Base-by-base conservation (phyloP, 176 grass and related monocot species). In the Neostapfia colusana region DNA sequence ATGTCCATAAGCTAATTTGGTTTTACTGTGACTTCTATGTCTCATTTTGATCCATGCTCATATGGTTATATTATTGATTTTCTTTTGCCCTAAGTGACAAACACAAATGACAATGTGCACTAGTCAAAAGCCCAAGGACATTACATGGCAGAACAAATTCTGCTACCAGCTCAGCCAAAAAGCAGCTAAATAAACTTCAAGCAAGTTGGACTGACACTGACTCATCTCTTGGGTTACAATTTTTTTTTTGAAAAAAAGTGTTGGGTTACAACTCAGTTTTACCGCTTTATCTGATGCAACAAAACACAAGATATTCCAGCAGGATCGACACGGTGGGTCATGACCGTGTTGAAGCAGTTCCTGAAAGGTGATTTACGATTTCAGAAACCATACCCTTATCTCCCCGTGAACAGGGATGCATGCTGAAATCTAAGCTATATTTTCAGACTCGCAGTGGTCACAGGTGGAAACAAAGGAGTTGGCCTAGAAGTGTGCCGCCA, bases 381-480 rank as follows among this genome's bases (percentile, higher is more conserved):
- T 35, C 8, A 9, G 54, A 9, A 63, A 1, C 1, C 18, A 39
- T 17, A 26, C 17, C 8, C 2, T 11, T 75, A 13, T 20, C 3
- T 25, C 38, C 31, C 15, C 5, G 17, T 67, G 21, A 10, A 28
- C 16, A 23, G 18, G 31, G 43, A 18, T 25, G 17, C 40, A 18
- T 25, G 17, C 40, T 82, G 14, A 77, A 7, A 17, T 45, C 42
- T 54, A 2, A 7, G 1, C 59, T 46, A 4, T 68, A 1, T 17
- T 41, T 41, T 63, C 72, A 95, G 88, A 43, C 58, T 95, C 70
- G 88, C 86, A 2, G 85, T 95, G 23, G 83, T 95, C 67, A 95
- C 92, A 2, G 92, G 92, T 36, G 92, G 75, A 37, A 95, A 91
- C 80, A 95, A 56, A 39, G 92, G 92, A 11, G 65, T 95, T 53